Evolutionary conservation across 768 basidiomycete genomes (phyloP).

Genomic region (Suillus decipiens): DNA sequence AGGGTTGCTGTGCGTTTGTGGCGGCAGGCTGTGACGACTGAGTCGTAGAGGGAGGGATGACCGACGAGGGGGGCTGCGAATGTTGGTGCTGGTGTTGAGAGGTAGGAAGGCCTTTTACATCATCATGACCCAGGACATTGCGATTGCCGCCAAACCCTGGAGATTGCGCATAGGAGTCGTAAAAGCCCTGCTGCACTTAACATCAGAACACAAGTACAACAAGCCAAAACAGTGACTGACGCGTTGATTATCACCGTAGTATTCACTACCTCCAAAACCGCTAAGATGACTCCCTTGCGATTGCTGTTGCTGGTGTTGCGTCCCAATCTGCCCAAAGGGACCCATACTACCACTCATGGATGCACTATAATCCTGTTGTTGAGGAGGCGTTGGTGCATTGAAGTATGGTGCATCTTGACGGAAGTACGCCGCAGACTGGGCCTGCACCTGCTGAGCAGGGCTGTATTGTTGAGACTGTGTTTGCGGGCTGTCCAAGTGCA

Average conservation of each 20-base stretch:
- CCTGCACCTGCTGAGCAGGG: constrained; percentile 38
- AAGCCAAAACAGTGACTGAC: constrained; percentile 39
- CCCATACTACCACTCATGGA: constrained; percentile 4
- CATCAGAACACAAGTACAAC: constrained; percentile 11
- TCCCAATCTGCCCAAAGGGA: constrained; percentile 61
- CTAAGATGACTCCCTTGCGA: constrained; percentile 49
- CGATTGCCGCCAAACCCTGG: constrained; percentile 61
- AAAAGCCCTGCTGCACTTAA: constrained; percentile 58
- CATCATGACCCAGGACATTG: constrained; percentile 69
- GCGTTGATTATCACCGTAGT: constrained; percentile 69
- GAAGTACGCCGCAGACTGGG: constrained; percentile 49
- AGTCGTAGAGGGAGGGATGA: constrained; percentile 52
- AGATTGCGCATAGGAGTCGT: constrained; percentile 72
- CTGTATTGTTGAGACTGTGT: constrained; percentile 30
- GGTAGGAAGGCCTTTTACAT: constrained; percentile 68
- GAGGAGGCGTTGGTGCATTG: constrained; percentile 74
- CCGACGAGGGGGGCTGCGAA: constrained; percentile 39
- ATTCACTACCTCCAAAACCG: constrained; percentile 65
- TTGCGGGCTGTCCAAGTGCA: constrained; percentile 60
- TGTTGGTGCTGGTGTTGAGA: constrained; percentile 48
- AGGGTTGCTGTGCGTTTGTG: constrained; percentile 62
- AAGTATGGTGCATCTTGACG: constrained; percentile 76
- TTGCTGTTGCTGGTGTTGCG: constrained; percentile 54
- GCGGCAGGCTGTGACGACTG: constrained; percentile 62
- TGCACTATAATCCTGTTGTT: constrained; percentile 60